Percentiles rank a stretch among this genome's conserved stretches.
phyloP scores from a whole-genome alignment of 352 stramenopile species.

The Thalassiosira tumida region DNA sequence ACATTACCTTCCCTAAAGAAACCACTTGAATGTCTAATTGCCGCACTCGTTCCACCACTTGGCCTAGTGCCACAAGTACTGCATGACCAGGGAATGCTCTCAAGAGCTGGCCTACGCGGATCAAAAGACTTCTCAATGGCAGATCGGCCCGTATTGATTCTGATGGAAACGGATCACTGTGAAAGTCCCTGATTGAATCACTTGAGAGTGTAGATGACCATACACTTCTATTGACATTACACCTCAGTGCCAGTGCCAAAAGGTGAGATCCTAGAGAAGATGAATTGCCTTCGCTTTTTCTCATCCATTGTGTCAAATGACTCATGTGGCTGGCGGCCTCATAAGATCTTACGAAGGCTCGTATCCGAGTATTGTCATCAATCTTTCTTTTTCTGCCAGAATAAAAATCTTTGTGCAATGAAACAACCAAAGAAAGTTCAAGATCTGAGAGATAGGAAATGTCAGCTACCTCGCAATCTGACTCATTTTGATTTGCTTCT shows the following conservation, averaged over 20 bases:
- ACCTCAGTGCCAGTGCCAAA: constrained; percentile 87
- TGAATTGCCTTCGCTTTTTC: constrained; percentile 65
- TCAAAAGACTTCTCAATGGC: constrained; percentile 93
- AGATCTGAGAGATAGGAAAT: constrained; percentile 78
- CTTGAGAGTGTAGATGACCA: constrained; percentile 58
- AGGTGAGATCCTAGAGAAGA: constrained; percentile 86
- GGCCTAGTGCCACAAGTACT: constrained; percentile 95
- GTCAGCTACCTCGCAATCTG: constrained; percentile 31
- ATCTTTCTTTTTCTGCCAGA: constrained; percentile 42
- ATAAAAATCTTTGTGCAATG: constrained; percentile 85
- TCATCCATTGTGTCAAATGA: constrained; percentile 80
- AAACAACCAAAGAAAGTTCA: constrained; percentile 82
- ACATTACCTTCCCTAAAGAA: constrained; percentile 93
- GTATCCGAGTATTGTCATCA: constrained; percentile 79
- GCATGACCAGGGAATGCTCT: constrained; percentile 96
- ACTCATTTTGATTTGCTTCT: constrained; percentile 38
- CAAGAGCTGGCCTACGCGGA: constrained; percentile 94
- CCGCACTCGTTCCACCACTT: constrained; percentile 92
- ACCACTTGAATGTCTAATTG: constrained; percentile 89
- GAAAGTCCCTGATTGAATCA: constrained; percentile 91
- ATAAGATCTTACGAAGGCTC: constrained; percentile 85
- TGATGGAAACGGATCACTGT: constrained; percentile 93
- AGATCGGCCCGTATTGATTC: constrained; percentile 93
- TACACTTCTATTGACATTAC: constrained; percentile 63
- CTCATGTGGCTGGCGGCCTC: constrained; percentile 80